phyloP scores from a whole-genome alignment of 345 rosid species.

The Sonneratia alba region DNA sequence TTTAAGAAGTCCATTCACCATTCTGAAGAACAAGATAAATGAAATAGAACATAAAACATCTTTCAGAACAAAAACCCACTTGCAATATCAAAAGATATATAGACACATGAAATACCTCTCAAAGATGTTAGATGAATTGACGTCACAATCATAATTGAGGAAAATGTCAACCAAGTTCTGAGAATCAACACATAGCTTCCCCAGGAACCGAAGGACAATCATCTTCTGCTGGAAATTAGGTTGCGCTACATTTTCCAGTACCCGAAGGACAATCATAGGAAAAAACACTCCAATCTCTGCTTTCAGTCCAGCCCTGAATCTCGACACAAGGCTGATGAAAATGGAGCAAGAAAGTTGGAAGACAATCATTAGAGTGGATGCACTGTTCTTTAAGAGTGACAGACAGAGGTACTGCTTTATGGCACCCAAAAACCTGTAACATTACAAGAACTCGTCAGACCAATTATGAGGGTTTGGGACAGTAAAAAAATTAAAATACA shows the following conservation, averaged over 20 bases:
- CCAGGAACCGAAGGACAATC: constrained; percentile 94
- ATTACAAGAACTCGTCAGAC: constrained; percentile 12
- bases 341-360: constrained; percentile 99
- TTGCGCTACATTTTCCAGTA: constrained; percentile 91
- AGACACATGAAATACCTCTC: constrained; percentile 55
- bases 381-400: constrained; percentile 90
- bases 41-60: constrained; percentile 4
- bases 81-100: constrained; percentile 2
- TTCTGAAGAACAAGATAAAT: constrained; percentile 37
- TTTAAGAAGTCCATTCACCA: constrained; percentile 99
- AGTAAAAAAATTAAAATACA: neutral
- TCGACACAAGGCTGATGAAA: constrained; percentile 89
- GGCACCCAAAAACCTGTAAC: constrained; percentile 93
- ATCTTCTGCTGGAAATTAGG: constrained; percentile 99
- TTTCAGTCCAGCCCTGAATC: constrained; percentile 97
- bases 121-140: constrained; percentile 94
- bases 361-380: constrained; percentile 89
- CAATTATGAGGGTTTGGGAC: neutral
- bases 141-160: constrained; percentile 98
- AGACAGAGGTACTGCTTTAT: constrained; percentile 95
- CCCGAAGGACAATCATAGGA: constrained; percentile 97
- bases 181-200: constrained; percentile 93
- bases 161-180: constrained; percentile 97
- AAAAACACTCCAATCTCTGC: constrained; percentile 99
- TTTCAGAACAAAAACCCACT: neutral